phyloP scores from a whole-genome alignment of 2,329 filamentous ascomycete species.

The Taxawa tesnikishii region DNA sequence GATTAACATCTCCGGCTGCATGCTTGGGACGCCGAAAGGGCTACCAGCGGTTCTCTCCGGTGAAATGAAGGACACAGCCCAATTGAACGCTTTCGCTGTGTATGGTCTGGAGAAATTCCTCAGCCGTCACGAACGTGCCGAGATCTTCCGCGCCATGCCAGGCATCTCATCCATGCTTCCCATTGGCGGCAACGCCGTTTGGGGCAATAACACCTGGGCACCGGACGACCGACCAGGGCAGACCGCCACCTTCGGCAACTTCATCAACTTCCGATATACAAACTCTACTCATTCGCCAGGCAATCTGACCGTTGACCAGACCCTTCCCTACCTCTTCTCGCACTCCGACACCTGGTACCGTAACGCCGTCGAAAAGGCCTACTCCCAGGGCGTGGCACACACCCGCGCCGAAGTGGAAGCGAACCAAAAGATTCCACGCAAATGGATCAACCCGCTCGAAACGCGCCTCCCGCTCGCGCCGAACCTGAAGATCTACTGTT shows the following conservation, averaged over 20 bases:
- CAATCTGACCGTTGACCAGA: constrained; percentile 73
- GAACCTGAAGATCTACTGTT: constrained; percentile 88
- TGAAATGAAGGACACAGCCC: constrained; percentile 96
- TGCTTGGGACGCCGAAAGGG: constrained; percentile 89
- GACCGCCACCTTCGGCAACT: constrained; percentile 60
- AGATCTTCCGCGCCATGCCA: constrained; percentile 94
- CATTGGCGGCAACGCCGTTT: constrained; percentile 85
- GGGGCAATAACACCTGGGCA: constrained; percentile 79
- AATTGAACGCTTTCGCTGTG: constrained; percentile 90
- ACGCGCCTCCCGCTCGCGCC: constrained; percentile 77
- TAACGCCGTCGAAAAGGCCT: constrained; percentile 58
- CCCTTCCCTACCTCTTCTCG: constrained; percentile 64
- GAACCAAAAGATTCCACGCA: constrained; percentile 40
- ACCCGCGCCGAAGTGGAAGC: constrained; percentile 67
- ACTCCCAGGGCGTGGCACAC: constrained; percentile 80
- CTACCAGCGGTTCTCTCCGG: constrained; percentile 83
- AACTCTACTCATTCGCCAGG: constrained; percentile 29
- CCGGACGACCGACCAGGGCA: constrained; percentile 75
- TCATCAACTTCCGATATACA: constrained; percentile 73
- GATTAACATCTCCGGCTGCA: constrained; percentile 97
- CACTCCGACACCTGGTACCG: constrained; percentile 79
- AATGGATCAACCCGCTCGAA: constrained; percentile 94
- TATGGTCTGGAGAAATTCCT: constrained; percentile 95
- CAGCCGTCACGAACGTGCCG: constrained; percentile 76
- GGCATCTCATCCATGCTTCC: constrained; percentile 95